Evolutionary conservation across 495 filamentous ascomycete genomes (phyloP).

Genomic region (Talaromyces stipitatus): DNA sequence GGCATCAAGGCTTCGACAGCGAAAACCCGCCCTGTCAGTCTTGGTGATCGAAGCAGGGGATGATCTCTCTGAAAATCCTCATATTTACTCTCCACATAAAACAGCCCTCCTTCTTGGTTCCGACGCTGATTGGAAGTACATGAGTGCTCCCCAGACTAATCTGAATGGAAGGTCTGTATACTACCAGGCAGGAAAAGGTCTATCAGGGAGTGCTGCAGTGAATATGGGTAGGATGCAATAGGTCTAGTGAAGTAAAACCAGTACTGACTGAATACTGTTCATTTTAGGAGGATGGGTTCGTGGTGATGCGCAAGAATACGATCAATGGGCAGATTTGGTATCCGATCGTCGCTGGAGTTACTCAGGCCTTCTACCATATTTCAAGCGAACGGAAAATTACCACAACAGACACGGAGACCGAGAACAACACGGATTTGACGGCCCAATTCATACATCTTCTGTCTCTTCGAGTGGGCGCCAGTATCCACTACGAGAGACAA

Average conservation of each 20-base stretch:
- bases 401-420: background rate
- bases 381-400: slow-evolving; percentile 11
- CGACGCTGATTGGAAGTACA: slow-evolving; percentile 26
- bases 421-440: slow-evolving; percentile 18
- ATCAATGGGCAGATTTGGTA: slow-evolving; percentile 27
- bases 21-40: slow-evolving; percentile 13
- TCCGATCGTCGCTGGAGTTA: slow-evolving; percentile 28
- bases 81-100: background rate
- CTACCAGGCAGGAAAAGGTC: slow-evolving; percentile 25
- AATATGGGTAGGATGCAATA: slow-evolving; percentile 8
- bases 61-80: slow-evolving; percentile 13
- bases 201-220: slow-evolving; percentile 24
- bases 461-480: slow-evolving; percentile 14
- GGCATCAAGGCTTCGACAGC: slow-evolving; percentile 22
- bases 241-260: too few relatives aligned
- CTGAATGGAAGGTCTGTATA: slow-evolving; percentile 13
- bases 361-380: slow-evolving; percentile 19
- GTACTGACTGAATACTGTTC: too few relatives aligned
- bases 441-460: slow-evolving; percentile 13
- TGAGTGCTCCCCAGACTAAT: slow-evolving; percentile 20
- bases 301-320: slow-evolving; percentile 27
- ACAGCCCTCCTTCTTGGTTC: slow-evolving; percentile 10
- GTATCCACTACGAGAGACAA: slow-evolving; percentile 20
- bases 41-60: slow-evolving; percentile 22
- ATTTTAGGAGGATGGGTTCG: slow-evolving; percentile 26